Percentiles rank a stretch among this genome's conserved stretches.
phyloP scores from a whole-genome alignment of 495 filamentous ascomycete species.

The Daldinia loculata region DNA sequence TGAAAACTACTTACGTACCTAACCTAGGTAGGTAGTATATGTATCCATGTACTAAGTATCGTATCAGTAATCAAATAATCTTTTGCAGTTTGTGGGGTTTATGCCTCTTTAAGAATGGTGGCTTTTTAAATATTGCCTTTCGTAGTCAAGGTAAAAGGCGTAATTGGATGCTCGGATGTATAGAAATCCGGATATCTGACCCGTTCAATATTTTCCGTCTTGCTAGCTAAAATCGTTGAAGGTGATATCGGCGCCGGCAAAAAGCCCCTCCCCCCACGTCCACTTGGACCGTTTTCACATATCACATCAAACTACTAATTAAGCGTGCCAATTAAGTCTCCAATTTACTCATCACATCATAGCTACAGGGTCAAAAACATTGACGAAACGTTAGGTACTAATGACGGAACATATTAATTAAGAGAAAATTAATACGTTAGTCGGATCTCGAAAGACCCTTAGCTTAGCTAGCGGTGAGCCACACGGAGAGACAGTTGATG shows the following conservation, averaged over 20 bases:
- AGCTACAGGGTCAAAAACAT: neutral
- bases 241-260: neutral
- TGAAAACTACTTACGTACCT: neutral
- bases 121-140: conserved; percentile 33
- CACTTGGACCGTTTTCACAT: neutral
- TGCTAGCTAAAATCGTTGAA: neutral
- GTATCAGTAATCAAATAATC: conserved; percentile 42
- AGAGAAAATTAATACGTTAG: too few species aligned
- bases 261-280: conserved; percentile 2
- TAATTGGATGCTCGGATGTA: conserved; percentile 33
- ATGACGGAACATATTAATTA: neutral
- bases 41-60: neutral
- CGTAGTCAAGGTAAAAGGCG: conserved; percentile 7
- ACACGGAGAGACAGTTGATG: neutral
- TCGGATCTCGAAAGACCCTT: neutral
- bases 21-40: neutral
- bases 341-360: neutral
- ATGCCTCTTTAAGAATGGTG: conserved; percentile 32
- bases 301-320: neutral
- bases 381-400: neutral
- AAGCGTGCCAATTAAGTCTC: neutral
- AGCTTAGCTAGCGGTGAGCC: neutral
- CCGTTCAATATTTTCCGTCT: conserved; percentile 38
- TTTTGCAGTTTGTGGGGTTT: neutral
- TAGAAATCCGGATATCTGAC: conserved; percentile 32